Evolutionary conservation across 2,329 filamentous ascomycete species (phyloP), one percentile per base, ranked within the genome.

Genomic region (Cordyceps farinosa): DNA sequence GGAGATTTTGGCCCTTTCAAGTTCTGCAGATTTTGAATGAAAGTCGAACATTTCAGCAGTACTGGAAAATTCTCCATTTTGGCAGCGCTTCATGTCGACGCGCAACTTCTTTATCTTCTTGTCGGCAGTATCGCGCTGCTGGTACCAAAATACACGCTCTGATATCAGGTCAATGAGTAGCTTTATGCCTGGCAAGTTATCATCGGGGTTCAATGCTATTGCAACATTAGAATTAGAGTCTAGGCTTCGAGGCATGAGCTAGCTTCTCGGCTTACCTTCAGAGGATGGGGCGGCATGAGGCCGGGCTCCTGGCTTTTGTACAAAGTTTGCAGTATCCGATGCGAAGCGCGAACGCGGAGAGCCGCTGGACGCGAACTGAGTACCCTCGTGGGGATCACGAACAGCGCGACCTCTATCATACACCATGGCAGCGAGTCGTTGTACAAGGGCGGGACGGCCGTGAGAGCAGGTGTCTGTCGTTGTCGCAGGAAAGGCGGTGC

Each of bases 11-110:
- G 32, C 48, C 30, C 45, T 58, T 15, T 63, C 55, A 1, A 32
- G 13, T 5, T 63, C 62, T 27, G 22, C 48, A 29, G 56, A 22
- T 22, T 54, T 60, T 30, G 27, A 3, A 1, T 36, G 48, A 11
- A 17, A 6, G 42, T 63, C 50, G 22, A 59, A 32, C 11, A 63
- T n/a, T 3, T 54, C 48, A 3, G 29, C 34, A 30, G 48, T 40
- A 32, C 62, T 60, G 11, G 38, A 17, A 22, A 63, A 63, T 3
- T 63, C 55, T 30, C 47, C 48, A 40, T 22, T 40, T 15, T 59
- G 54, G 36, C 56, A 60, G 40, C 62, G 62, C 22, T 54, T 44
- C 13, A 59, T 3, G 15, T 63, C 47, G 7, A 27, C 2, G 8
- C 55, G 40, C 17, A 52, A 13, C 40, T 63, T 52, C n/a, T 11